These are phyloP conservation scores for Lasiodiplodia hormozganensis DNA, from an alignment of 2,329 filamentous ascomycete species.

Conservation along the genomic window DNA sequence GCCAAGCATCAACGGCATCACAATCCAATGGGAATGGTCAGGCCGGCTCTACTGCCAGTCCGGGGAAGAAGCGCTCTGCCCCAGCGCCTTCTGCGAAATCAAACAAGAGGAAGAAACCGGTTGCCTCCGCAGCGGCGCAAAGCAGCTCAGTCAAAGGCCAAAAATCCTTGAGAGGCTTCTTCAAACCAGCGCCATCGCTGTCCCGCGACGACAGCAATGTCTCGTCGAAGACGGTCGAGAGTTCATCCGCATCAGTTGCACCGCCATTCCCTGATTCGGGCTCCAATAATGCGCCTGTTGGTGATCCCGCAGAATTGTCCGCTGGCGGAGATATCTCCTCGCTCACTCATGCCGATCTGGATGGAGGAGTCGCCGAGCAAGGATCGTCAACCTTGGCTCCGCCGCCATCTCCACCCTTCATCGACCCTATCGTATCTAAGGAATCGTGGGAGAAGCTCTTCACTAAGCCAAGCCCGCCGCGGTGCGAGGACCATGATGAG, in stretches of 20 bases:
- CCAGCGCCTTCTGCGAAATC: conserved; percentile 35
- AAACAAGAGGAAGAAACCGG: conserved; percentile 17
- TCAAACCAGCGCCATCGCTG: conserved; percentile 16
- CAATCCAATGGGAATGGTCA: neutral
- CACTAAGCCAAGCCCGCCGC: conserved; percentile 73
- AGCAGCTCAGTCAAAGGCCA: conserved; percentile 21
- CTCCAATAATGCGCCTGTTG: neutral
- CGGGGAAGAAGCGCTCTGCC: conserved; percentile 39
- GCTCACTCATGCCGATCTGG: neutral
- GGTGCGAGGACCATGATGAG: conserved; percentile 83
- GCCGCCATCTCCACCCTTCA: conserved; percentile 39
- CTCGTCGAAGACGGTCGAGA: neutral
- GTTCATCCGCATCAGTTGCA: conserved; percentile 40
- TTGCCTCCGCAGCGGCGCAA: neutral
- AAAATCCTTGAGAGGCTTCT: conserved; percentile 29
- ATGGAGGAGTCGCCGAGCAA: neutral
- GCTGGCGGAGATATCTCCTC: neutral
- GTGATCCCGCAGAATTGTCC: neutral
- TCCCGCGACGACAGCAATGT: neutral
- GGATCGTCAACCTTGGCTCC: neutral
- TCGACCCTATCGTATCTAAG: conserved; percentile 75
- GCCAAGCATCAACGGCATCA: neutral
- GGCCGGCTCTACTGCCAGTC: neutral
- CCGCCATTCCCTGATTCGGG: conserved; percentile 31
- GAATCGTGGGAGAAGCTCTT: conserved; percentile 89